phyloP scores from a whole-genome alignment of 225 moss, liverwort and hornwort genomes.

The Thuidium tamariscinum region DNA sequence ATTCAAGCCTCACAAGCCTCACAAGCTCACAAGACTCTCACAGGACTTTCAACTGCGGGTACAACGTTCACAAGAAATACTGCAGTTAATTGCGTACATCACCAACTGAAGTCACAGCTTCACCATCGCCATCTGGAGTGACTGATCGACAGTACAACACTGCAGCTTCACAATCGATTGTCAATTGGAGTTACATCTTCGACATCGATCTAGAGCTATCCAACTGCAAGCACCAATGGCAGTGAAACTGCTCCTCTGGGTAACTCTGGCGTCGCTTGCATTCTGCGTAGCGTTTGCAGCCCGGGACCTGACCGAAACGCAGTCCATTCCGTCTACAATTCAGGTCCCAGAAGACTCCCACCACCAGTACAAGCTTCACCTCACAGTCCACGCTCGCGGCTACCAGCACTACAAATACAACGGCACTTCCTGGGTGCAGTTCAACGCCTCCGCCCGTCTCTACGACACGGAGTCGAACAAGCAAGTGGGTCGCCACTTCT shows the following conservation, averaged over 20 bases:
- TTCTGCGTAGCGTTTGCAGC: neutral
- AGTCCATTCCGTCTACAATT: neutral
- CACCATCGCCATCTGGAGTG: neutral
- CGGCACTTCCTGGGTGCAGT: neutral
- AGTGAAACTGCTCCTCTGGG: neutral
- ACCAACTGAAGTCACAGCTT: no score
- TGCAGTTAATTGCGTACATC: no score
- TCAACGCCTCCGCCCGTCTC: constrained; percentile 6
- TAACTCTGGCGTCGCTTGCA: neutral
- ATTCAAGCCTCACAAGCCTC: neutral
- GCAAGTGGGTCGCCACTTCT: constrained; percentile 25
- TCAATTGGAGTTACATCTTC: neutral
- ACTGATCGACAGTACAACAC: neutral
- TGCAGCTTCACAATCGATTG: neutral
- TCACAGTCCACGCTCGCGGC: constrained; percentile 1
- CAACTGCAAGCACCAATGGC: neutral
- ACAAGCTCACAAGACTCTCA: neutral
- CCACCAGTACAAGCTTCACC: neutral
- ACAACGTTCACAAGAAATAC: neutral
- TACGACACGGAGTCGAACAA: neutral
- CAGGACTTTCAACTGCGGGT: neutral
- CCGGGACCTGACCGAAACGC: neutral
- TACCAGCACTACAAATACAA: constrained; percentile 27
- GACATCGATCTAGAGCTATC: neutral
- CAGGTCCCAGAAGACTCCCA: neutral